phyloP scores from a whole-genome alignment of 345 rosid species.

The Gossypium bickii region DNA sequence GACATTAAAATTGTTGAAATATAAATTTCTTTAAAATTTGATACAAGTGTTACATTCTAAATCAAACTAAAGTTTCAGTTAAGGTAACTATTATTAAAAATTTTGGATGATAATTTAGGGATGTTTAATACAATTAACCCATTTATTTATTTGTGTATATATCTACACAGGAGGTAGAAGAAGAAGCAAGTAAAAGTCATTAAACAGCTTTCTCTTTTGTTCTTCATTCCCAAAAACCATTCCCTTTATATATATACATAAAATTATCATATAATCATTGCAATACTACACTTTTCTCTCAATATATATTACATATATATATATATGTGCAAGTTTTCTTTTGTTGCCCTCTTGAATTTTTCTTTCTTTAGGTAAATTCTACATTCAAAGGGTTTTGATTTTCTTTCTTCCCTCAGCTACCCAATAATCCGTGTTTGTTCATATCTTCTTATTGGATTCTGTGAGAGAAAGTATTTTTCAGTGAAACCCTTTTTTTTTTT shows the following conservation, averaged over 20 bases:
- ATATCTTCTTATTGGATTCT: not conserved
- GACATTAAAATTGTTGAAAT: not conserved
- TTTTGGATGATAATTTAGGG: too few species aligned
- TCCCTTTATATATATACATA: not conserved
- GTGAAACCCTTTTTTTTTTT: not conserved
- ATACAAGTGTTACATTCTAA: not conserved
- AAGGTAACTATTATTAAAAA: too few species aligned
- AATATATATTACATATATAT: not conserved
- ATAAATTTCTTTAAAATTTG: too few species aligned
- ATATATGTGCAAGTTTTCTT: constrained; percentile 10
- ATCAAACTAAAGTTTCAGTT: too few species aligned
- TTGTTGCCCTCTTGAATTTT: too few species aligned
- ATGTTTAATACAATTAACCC: too few species aligned
- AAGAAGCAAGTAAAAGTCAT: constrained; percentile 14
- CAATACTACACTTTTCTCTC: constrained; percentile 26
- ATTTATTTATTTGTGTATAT: constrained; percentile 15
- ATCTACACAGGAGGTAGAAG: constrained; percentile 46
- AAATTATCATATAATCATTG: constrained; percentile 13
- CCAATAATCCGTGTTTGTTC: not conserved
- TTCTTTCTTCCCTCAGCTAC: not conserved
- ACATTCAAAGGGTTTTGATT: not conserved
- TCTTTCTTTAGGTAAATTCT: not conserved
- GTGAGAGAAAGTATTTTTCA: not conserved
- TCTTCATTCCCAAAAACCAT: not conserved
- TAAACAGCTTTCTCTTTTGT: constrained; percentile 6